Evolutionary conservation across 768 basidiomycete species (phyloP).

Genomic region (Tulasnella sp.): DNA sequence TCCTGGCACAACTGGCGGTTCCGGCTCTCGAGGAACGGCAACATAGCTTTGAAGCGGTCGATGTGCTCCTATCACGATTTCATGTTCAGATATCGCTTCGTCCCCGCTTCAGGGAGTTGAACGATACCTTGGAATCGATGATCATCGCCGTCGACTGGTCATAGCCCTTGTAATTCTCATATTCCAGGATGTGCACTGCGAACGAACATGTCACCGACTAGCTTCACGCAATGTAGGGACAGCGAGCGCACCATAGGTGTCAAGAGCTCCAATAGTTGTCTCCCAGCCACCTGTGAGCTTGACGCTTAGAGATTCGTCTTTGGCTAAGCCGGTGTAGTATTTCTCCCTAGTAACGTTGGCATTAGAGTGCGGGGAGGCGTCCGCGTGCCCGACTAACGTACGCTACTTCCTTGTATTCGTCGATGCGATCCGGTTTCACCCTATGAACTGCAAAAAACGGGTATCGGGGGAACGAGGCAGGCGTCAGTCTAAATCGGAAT

Average conservation of each 20-base stretch:
- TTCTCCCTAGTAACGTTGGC: slow-evolving; percentile 52
- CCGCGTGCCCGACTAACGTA: slow-evolving; percentile 40
- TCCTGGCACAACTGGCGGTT: slow-evolving; percentile 81
- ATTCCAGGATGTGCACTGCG: slow-evolving; percentile 74
- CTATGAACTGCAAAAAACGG: slow-evolving; percentile 61
- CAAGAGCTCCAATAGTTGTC: slow-evolving; percentile 81
- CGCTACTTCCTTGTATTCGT: slow-evolving; percentile 88
- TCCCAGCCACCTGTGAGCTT: slow-evolving; percentile 96
- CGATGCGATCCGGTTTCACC: slow-evolving; percentile 74
- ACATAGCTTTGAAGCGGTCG: slow-evolving; percentile 64
- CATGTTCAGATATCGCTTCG: neutral
- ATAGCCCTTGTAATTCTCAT: slow-evolving; percentile 87
- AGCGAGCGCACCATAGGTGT: slow-evolving; percentile 64
- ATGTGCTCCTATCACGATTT: slow-evolving; percentile 48
- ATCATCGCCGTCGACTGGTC: slow-evolving; percentile 70
- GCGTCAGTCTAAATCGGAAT: neutral
- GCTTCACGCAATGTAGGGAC: neutral
- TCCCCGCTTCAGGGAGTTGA: neutral
- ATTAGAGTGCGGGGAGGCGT: neutral
- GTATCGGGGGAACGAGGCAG: slow-evolving; percentile 28
- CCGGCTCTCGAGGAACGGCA: slow-evolving; percentile 70
- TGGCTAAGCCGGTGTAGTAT: slow-evolving; percentile 78
- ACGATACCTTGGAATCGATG: slow-evolving; percentile 56
- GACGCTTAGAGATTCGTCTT: slow-evolving; percentile 66
- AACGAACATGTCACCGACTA: neutral